phyloP scores from a whole-genome alignment of 139 green algal species.

The Chlamydomonas sphaeroides region DNA sequence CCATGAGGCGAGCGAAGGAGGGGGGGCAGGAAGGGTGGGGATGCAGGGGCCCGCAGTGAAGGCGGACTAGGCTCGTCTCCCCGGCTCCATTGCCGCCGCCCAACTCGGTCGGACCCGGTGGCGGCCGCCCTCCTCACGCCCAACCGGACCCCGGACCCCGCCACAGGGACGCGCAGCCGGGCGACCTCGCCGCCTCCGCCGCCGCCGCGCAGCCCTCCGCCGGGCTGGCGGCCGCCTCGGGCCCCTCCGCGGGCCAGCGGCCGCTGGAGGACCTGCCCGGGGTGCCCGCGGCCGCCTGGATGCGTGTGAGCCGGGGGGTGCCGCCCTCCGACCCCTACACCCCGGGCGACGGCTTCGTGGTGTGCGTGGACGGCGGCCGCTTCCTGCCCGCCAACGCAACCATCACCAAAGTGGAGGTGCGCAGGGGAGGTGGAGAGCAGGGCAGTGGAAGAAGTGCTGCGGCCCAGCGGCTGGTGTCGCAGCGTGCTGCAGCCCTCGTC shows the following conservation, averaged over 20 bases:
- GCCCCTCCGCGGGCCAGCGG: not conserved
- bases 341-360: constrained; percentile 60
- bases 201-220: too few species aligned
- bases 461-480: too few species aligned
- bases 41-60: too few species aligned
- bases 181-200: constrained; percentile 5
- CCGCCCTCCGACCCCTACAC: constrained; percentile 64
- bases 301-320: constrained; percentile 55
- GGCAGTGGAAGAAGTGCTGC: too few species aligned
- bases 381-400: constrained; percentile 69
- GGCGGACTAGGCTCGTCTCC: too few species aligned
- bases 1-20: constrained; percentile 16
- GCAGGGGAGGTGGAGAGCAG: too few species aligned
- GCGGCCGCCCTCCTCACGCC: too few species aligned
- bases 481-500: too few species aligned
- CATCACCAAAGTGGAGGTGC: constrained; percentile 62
- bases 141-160: too few species aligned
- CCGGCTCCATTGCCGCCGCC: too few species aligned
- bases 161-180: constrained; percentile 1
- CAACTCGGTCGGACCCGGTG: too few species aligned
- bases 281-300: constrained; percentile 61
- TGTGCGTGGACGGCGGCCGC: constrained; percentile 66
- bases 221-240: not conserved
- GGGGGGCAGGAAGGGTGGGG: too few species aligned
- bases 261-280: constrained; percentile 62